Conservation (phyloP, 805 yeast species). For the Sugiyamaella marilandica region DNA sequence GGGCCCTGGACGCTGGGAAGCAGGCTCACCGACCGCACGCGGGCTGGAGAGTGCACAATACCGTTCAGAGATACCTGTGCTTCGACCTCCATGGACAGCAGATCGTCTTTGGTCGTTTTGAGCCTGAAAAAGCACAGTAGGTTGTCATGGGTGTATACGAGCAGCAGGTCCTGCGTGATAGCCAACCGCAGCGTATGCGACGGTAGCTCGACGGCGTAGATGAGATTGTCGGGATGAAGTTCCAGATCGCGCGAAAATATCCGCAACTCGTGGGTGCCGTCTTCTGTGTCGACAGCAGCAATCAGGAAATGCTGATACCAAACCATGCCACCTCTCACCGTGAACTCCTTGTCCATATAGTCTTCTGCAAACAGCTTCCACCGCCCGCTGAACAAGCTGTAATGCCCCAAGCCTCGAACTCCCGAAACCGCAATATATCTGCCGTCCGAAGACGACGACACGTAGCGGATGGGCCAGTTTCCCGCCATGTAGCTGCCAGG, state of each 20-base stretch:
- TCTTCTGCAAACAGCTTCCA: slow-evolving; percentile 45
- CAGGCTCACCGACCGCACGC: slow-evolving; percentile 34
- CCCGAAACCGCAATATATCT: slow-evolving; percentile 48
- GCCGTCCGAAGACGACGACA: slow-evolving; percentile 46
- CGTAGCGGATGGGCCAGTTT: slow-evolving; percentile 41
- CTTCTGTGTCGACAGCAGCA: slow-evolving; percentile 30
- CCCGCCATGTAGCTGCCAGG: slow-evolving; percentile 43
- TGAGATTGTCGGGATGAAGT: slow-evolving; percentile 30
- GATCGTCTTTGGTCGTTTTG: slow-evolving; percentile 12
- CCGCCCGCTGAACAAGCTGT: slow-evolving; percentile 36
- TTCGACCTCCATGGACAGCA: slow-evolving; percentile 26
- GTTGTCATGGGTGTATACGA: slow-evolving; percentile 34
- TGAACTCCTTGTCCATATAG: slow-evolving; percentile 32
- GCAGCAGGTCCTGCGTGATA: slow-evolving; percentile 27
- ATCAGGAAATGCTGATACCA: slow-evolving; percentile 37
- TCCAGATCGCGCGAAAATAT: slow-evolving; percentile 36
- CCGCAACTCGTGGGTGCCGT: slow-evolving; percentile 26
- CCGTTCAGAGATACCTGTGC: slow-evolving; percentile 34
- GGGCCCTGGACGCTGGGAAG: slow-evolving; percentile 13
- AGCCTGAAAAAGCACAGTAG: slow-evolving; percentile 28
- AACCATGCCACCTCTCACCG: slow-evolving; percentile 35
- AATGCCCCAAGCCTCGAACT: slow-evolving; percentile 42
- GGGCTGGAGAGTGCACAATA: slow-evolving; percentile 36
- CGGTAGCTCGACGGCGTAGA: slow-evolving; percentile 29
- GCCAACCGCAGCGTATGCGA: slow-evolving; percentile 31